Evolutionary conservation across 2,329 filamentous ascomycete species (phyloP).

Genomic region (Colletotrichum coccodes): DNA sequence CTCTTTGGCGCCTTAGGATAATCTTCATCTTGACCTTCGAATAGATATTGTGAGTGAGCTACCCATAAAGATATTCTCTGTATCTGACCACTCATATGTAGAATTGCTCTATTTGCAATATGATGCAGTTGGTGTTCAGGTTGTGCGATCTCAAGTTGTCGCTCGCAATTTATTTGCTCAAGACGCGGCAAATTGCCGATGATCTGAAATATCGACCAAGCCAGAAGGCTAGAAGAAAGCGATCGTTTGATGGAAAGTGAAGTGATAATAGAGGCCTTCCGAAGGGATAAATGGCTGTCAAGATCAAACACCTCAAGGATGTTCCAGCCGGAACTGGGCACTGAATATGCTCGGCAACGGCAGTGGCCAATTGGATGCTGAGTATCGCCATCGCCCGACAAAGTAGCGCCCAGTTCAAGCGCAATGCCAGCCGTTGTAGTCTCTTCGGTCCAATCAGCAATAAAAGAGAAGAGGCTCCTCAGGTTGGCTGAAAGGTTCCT

Average conservation of each 20-base stretch:
- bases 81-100: no score
- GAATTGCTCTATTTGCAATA: no score
- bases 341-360: not conserved
- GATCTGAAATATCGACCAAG: not conserved
- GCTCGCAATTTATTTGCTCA: not conserved
- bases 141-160: no score
- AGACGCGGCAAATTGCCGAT: not conserved
- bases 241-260: not conserved
- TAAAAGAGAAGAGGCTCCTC: not conserved
- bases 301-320: no score
- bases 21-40: not conserved
- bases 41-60: not conserved
- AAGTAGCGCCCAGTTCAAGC: not conserved
- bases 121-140: no score
- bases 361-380: not conserved
- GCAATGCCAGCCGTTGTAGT: not conserved
- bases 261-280: not conserved
- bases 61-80: no score
- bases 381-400: not conserved
- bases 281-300: not conserved
- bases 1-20: not conserved
- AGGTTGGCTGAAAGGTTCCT: not conserved
- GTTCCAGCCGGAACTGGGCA: not conserved
- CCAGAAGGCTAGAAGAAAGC: not conserved
- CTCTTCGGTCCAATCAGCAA: not conserved